Evolutionary conservation across 805 yeast species (phyloP).

Genomic region (Kurtzmaniella cleridarum): DNA sequence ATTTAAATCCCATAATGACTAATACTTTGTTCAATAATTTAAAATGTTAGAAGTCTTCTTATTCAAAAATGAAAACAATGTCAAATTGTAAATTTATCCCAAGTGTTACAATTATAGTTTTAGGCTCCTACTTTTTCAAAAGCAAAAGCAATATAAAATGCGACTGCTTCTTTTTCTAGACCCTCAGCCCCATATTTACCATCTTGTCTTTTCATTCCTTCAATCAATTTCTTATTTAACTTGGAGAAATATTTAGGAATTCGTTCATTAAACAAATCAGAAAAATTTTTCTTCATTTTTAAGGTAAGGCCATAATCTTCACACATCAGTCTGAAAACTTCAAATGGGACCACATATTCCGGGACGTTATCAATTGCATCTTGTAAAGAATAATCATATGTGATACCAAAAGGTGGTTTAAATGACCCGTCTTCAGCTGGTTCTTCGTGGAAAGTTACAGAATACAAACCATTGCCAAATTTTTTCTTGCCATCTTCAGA

Average conservation of each 20-base stretch:
- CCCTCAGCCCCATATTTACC: conserved; percentile 87
- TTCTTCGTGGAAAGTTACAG: conserved; percentile 71
- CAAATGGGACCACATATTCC: conserved; percentile 94
- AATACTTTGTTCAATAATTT: too few relatives aligned
- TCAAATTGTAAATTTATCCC: not conserved
- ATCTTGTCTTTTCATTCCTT: conserved; percentile 68
- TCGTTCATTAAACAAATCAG: conserved; percentile 76
- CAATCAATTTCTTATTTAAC: conserved; percentile 56
- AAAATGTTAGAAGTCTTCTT: too few relatives aligned
- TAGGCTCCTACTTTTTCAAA: conserved; percentile 53
- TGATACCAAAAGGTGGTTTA: conserved; percentile 73
- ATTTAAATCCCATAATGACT: not conserved
- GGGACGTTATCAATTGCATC: conserved; percentile 98
- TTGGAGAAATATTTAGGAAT: conserved; percentile 59
- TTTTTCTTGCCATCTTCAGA: conserved; percentile 33
- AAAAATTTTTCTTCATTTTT: conserved; percentile 68
- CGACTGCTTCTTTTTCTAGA: conserved; percentile 83
- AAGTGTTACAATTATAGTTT: conserved; percentile 1
- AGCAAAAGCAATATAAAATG: conserved; percentile 80
- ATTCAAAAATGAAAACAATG: too few relatives aligned
- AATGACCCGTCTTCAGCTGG: conserved; percentile 77
- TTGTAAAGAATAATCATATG: conserved; percentile 71
- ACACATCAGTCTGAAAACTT: conserved; percentile 74
- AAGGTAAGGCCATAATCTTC: conserved; percentile 76
- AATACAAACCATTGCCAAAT: conserved; percentile 85